Evolutionary conservation across 2,329 filamentous ascomycete genomes (phyloP), one percentile per base, ranked within the genome.

Genomic region (Colletotrichum cordylinicola): DNA sequence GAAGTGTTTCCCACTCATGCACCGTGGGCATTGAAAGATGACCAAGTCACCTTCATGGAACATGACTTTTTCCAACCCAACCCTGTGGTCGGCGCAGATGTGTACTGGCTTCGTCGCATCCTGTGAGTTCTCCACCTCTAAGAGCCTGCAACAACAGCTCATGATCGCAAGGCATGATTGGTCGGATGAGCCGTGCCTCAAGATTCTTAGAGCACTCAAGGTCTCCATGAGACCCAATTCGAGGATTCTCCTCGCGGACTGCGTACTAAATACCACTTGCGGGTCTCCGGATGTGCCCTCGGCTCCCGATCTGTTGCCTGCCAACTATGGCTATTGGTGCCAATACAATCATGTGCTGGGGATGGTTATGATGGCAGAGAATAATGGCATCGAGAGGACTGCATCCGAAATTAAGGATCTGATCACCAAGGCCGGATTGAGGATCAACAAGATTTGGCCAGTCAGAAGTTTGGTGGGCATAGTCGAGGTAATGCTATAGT

Each of bases 371-470:
- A 84, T 84, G 82, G 71, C 80, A 3, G 80, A 80, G 43, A 82
- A 84, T 75, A 85, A 84, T 58, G 83, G 83, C 2, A 84, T 85
- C 48, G 83, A 85, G 78, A 77, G 82, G 2, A 84, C 81, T 52
- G 83, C 82, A 1, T 78, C 77, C 2, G 79, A 84, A 60, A 83
- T 84, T 62, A 76, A 77, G 15, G 73, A 67, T 24, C 74, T 84
- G 8, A 55, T 82, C 31, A 78, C 82, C 65, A 69, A 69, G 27
- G 80, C 83, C 9, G 83, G 82, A 1, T 75, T 84, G 39, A 78
- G 74, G 71, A 60, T 84, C 8, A 80, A 74, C 48, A 83, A 81
- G 76, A 81, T 84, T 27, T 83, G 80, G 80, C 79, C 82, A 43
- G 81, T 79, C 56, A 77, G 83, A 35, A 83, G 82, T 67, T 81